Base-by-base conservation (phyloP, 352 stramenopile species). In the Globisporangium mamillatum region DNA sequence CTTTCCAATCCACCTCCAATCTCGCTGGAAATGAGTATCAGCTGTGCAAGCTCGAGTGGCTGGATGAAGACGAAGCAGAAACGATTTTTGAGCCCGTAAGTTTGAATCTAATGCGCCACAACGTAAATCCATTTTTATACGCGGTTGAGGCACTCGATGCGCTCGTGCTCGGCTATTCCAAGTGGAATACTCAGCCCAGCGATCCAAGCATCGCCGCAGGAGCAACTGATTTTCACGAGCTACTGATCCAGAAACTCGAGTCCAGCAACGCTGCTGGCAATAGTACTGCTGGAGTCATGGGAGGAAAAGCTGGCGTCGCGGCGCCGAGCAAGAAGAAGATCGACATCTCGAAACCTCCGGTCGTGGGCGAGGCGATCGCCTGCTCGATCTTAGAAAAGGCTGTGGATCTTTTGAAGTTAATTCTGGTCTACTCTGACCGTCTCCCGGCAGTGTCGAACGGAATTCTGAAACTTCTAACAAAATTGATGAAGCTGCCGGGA, bases 31-130 rank as follows among this genome's bases (percentile, higher is more conserved):
- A 54, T 0, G 63, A 65, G 27, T 22, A 46, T 5, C 46, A 41
- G 16, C 18, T 63, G 0, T 82, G 71, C 60, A 79, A 77, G 25
- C 69, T 91, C 24, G 80, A 88, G 48, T 90, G 81, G 83, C 63
- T 79, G 27, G 78, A 82, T 34, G 81, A 89, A 48, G 75, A 74
- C 14, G 64, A 75, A 5, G 75, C 85, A n/a, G 59, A 67, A 16
- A 48, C 58, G 0, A 63, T 71, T 0, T 90, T 88, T 20, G 52
- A 65, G 6, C 65, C 79, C 0, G 63, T 67, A 6, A 57, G 67
- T 1, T 69, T 89, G 32, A 87, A 76, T 9, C 56, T 69, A 1
- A 8, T 50, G 18, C 72, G 73, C 6, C 74, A 88, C 20, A 52
- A 68, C 12, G 67, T 90, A 9, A 78, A 91, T 29, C 65, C 73